Percentiles rank a stretch among this genome's conserved stretches.
These are phyloP conservation scores for Xylariaceae sp. DNA, from an alignment of 2,329 filamentous ascomycete genomes.

Conservation along the genomic window DNA sequence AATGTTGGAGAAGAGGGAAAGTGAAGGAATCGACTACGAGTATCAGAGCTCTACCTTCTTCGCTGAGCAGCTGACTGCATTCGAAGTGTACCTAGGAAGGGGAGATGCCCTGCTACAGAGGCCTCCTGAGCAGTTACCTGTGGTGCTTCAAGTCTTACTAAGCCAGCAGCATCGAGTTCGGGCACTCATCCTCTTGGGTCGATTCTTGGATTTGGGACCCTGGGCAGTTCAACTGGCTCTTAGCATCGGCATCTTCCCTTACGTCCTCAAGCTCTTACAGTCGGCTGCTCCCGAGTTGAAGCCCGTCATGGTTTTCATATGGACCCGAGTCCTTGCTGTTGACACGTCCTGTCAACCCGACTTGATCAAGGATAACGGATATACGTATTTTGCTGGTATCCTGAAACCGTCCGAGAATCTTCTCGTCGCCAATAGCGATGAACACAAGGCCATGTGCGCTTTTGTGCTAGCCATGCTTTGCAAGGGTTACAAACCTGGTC, in stretches of 20 bases:
- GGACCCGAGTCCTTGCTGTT: slow-evolving; percentile 92
- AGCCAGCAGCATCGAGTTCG: slow-evolving; percentile 93
- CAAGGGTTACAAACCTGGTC: slow-evolving; percentile 88
- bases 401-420: slow-evolving; percentile 81
- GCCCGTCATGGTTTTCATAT: slow-evolving; percentile 99
- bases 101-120: slow-evolving; percentile 79
- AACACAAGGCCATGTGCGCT: slow-evolving; percentile 98
- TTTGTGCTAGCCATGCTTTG: slow-evolving; percentile 98
- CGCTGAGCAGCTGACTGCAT: slow-evolving; percentile 92
- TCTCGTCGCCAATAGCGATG: slow-evolving; percentile 81
- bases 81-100: slow-evolving; percentile 88
- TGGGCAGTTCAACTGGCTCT: slow-evolving; percentile 98
- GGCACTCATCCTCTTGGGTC: slow-evolving; percentile 85
- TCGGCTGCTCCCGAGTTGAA: slow-evolving; percentile 93
- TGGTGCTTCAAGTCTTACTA: slow-evolving; percentile 90
- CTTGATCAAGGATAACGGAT: slow-evolving; percentile 93
- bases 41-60: slow-evolving; percentile 97
- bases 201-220: slow-evolving; percentile 90
- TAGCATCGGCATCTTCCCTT: slow-evolving; percentile 97
- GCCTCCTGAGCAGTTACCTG: slow-evolving; percentile 89
- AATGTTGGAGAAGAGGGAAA: slow-evolving; percentile 76
- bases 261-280: slow-evolving; percentile 94
- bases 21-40: slow-evolving; percentile 73
- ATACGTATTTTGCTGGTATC: slow-evolving; percentile 93
- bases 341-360: slow-evolving; percentile 92